phyloP scores from a whole-genome alignment of 129 eudicot species.

The Escallonia rubra region DNA sequence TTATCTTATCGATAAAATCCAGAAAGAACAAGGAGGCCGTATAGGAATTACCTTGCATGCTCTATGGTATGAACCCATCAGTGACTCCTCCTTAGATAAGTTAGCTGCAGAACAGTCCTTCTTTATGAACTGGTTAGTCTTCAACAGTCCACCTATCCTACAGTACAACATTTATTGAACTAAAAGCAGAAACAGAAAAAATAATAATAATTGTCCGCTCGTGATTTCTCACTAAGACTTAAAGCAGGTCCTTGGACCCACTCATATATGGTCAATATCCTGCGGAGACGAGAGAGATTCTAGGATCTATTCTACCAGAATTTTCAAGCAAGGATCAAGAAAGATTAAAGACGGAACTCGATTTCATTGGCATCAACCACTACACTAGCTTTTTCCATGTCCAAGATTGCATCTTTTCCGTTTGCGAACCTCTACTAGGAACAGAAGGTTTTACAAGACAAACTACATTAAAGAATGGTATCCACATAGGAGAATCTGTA shows the following conservation, averaged over 20 bases:
- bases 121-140: constrained; percentile 53
- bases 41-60: constrained; percentile 60
- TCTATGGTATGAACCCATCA: constrained; percentile 74
- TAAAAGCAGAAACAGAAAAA: too few relatives aligned
- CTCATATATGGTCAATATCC: constrained; percentile 64
- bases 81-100: constrained; percentile 49
- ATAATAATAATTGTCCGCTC: too few relatives aligned
- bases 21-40: constrained; percentile 49
- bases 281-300: constrained; percentile 46
- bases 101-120: constrained; percentile 62
- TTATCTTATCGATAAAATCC: background rate
- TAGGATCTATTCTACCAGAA: constrained; percentile 47
- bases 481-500: constrained; percentile 63
- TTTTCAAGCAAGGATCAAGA: constrained; percentile 27
- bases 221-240: background rate
- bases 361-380: constrained; percentile 78
- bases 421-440: constrained; percentile 46
- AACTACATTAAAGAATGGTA: constrained; percentile 46
- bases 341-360: constrained; percentile 35
- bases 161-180: too few relatives aligned
- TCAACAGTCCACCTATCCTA: too few relatives aligned
- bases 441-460: constrained; percentile 46
- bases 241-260: constrained; percentile 71
- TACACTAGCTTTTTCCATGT: constrained; percentile 60
- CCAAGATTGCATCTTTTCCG: constrained; percentile 65